Base-by-base conservation (phyloP, 2,329 filamentous ascomycete genomes). In the Penicillium concentricum region DNA sequence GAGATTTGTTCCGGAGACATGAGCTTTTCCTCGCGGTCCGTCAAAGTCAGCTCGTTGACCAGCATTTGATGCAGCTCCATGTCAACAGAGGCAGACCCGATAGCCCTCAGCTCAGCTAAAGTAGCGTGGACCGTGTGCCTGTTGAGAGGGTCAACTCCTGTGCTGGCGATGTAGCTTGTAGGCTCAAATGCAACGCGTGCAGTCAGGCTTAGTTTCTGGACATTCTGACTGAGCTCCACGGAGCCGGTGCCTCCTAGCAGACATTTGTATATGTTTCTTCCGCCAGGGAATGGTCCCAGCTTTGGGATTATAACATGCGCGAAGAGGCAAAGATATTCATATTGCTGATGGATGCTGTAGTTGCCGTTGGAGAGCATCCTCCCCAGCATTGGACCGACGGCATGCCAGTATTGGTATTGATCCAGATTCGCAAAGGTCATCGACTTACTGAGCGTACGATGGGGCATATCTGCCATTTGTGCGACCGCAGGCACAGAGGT, bases 151-250 rank as follows among this genome's bases (percentile, higher is more conserved):
- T 59, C 57, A 1, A 30, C 20, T 15, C 49, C 44, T 0, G 50
- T 57, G 18, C 51, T 53, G 3, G 57, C 39, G 10, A 41, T 34
- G n/a, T 45, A 45, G 22, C 39, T 51, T 15, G 51, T 57, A 4
- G 57, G 57, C 16, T 58, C 51, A 5, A 58, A 52, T 2, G 39
- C 54, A n/a, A 60, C 28, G 3, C 51, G 59, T 20, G 51, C 42
- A 4, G 51, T 57, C n/a, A 28, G 24, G 2, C 26, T 43, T 2
- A 7, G 6, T 37, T 34, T 45, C 15, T 52, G 52, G n/a, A 60
- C 54, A 28, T 60, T 61, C 24, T 61, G 59, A 24, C 59, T 61
- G 12, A 60, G 51, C 26, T 60, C 58, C 12, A 58, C 39, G 8
- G 55, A 48, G 15, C 50, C 58, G 2, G 46, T 45, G 16, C 58